A percentile compares a stretch with the other conserved stretches of the same genome.
phyloP scores from a whole-genome alignment of 345 rosid genomes.

The Jatropha curcas region DNA sequence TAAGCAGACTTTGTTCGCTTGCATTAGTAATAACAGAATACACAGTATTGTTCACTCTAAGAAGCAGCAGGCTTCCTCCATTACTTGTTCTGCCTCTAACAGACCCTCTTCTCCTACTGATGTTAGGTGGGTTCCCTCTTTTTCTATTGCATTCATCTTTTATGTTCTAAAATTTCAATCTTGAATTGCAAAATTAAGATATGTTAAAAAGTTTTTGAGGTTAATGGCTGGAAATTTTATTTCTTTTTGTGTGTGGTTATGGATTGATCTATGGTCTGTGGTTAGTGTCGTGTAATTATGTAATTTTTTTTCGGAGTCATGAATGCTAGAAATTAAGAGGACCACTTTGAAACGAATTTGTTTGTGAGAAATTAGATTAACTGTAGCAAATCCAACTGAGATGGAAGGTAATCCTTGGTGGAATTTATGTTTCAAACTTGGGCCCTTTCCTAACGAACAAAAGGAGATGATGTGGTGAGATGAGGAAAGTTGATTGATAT shows the following conservation, averaged over 20 bases:
- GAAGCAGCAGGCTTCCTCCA: slow-evolving; percentile 16
- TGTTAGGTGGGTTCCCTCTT: slow-evolving; percentile 47
- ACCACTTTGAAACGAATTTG: not conserved
- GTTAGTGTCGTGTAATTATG: not conserved
- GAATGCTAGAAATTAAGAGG: not conserved
- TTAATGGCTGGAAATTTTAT: not conserved
- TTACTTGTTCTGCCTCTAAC: slow-evolving; percentile 55
- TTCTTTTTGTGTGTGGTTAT: not conserved
- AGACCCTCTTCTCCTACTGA: slow-evolving; percentile 58
- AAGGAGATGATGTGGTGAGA: too few relatives aligned
- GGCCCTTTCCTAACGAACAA: not conserved
- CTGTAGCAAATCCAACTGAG: not conserved
- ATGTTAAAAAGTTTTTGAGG: not conserved
- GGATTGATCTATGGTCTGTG: not conserved
- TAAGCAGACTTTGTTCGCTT: slow-evolving; percentile 3
- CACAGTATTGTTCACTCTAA: not conserved
- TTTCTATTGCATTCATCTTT: not conserved
- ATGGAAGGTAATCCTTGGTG: not conserved
- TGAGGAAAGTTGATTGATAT: not conserved
- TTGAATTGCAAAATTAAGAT: not conserved
- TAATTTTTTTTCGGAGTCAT: not conserved
- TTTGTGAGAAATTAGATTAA: not conserved
- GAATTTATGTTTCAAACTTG: not conserved
- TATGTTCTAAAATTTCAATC: not conserved
- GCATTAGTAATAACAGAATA: not conserved